These are phyloP conservation scores for Apiospora hydei DNA, from an alignment of 2,329 filamentous ascomycete genomes.

Conservation along the genomic window DNA sequence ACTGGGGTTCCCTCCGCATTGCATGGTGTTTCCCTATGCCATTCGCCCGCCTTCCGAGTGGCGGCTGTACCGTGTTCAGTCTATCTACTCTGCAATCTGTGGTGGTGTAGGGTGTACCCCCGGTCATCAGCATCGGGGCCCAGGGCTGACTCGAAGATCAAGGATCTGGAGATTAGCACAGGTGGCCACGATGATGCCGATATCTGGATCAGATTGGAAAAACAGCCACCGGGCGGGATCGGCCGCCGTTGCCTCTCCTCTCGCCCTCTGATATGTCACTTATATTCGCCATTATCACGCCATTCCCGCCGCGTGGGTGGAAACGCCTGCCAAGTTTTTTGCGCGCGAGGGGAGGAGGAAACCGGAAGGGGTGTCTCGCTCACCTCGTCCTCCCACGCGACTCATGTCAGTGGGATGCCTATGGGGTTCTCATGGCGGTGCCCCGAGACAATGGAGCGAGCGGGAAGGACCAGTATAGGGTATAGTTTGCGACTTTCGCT, in stretches of 20 bases:
- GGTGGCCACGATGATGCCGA: neutral
- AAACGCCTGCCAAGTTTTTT: neutral
- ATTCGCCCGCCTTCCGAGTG: slow-evolving; percentile 14
- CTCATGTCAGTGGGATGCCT: neutral
- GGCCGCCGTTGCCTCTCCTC: neutral
- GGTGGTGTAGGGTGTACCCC: neutral
- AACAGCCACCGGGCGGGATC: neutral
- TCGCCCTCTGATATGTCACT: neutral
- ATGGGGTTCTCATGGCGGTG: neutral
- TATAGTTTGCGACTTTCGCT: slow-evolving; percentile 1
- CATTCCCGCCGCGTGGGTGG: neutral
- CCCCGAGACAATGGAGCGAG: slow-evolving; percentile 7
- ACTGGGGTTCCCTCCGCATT: neutral
- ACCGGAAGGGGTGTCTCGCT: neutral
- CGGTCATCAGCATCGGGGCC: neutral
- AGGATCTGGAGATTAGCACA: neutral
- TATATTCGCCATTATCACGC: neutral
- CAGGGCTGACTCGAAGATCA: neutral
- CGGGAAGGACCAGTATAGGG: neutral
- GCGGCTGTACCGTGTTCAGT: neutral
- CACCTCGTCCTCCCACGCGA: neutral
- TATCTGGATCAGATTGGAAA: neutral
- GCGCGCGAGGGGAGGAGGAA: neutral
- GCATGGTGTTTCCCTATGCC: neutral
- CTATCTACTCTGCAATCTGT: neutral